phyloP scores from a whole-genome alignment of 179 eudicot genomes.

The Vitellaria paradoxa region DNA sequence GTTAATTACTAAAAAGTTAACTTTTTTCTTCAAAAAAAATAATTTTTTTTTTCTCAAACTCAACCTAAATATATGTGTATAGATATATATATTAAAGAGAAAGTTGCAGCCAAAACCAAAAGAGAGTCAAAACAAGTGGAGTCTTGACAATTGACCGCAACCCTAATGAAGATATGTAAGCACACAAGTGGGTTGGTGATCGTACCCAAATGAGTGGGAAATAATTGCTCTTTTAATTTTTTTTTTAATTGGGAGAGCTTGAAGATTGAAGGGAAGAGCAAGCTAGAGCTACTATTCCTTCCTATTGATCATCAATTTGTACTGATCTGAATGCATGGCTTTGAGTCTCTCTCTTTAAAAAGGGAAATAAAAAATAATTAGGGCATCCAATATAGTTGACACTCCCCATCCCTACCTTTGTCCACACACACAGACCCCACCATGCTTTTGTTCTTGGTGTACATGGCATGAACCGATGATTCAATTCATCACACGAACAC shows the following conservation, averaged over 20 bases:
- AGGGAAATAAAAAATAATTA: not conserved
- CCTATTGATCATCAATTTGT: slow-evolving; percentile 2
- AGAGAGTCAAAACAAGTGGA: slow-evolving; percentile 25
- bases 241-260: not conserved
- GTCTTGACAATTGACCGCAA: slow-evolving; percentile 18
- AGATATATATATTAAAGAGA: not conserved
- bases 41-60: too few species aligned
- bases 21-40: too few species aligned
- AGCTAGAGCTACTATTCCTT: not conserved
- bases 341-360: not conserved
- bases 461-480: too few species aligned
- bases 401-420: not conserved
- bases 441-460: too few species aligned
- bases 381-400: slow-evolving; percentile 17
- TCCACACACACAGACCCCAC: not conserved
- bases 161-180: slow-evolving; percentile 20
- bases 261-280: not conserved
- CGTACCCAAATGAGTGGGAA: slow-evolving; percentile 32
- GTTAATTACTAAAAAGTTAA: too few species aligned
- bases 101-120: slow-evolving; percentile 13
- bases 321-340: not conserved
- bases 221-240: slow-evolving; percentile 20
- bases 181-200: slow-evolving; percentile 19
- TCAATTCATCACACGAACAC: too few species aligned
- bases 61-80: too few species aligned